Conservation (phyloP, 306 rosid species). For the Castanopsis chinensis region DNA sequence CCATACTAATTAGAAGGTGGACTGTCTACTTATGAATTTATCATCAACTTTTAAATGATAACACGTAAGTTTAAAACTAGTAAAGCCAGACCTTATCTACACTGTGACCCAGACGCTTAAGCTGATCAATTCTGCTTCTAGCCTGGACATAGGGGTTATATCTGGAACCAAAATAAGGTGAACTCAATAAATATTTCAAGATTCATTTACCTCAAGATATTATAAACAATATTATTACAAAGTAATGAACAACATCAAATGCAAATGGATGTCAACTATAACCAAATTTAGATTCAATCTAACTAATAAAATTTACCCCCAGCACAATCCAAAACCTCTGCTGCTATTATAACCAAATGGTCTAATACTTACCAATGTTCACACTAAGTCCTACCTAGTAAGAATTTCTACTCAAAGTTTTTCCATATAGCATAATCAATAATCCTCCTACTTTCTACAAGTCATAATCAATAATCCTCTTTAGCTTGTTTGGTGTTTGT, state of each 20-base stretch:
- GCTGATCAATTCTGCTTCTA: constrained; percentile 93
- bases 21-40: neutral
- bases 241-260: neutral
- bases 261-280: neutral
- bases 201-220: neutral
- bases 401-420: neutral
- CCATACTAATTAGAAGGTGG: constrained; percentile 14
- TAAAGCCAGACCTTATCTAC: constrained; percentile 78
- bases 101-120: constrained; percentile 98
- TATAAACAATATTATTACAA: neutral
- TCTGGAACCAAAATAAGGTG: constrained; percentile 46
- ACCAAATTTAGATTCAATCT: neutral
- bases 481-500: no score
- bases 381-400: neutral
- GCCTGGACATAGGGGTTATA: constrained; percentile 98
- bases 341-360: neutral
- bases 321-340: neutral
- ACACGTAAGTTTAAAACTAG: neutral
- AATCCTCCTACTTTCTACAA: neutral
- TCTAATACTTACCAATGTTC: neutral
- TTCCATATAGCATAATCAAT: neutral
- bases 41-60: constrained; percentile 1
- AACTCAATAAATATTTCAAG: neutral
- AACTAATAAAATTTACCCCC: neutral
- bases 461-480: no score